These are phyloP conservation scores for Sporothrix dimorphospora DNA, from an alignment of 2,329 filamentous ascomycete genomes.

Conservation along the genomic window DNA sequence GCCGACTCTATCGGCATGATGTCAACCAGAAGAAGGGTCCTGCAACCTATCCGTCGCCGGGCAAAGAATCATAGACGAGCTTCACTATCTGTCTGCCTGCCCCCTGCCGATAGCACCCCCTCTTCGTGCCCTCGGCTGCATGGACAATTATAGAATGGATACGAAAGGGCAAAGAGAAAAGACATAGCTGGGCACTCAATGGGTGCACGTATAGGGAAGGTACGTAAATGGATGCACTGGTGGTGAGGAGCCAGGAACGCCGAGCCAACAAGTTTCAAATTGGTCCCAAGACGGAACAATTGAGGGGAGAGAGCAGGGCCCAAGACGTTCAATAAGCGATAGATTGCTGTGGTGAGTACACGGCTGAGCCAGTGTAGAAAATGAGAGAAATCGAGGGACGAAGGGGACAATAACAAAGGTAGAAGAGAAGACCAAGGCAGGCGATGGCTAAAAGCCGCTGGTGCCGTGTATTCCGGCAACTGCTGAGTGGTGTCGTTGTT, in stretches of 20 bases:
- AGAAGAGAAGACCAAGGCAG: background rate
- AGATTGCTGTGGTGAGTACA: constrained; percentile 23
- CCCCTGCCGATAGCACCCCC: background rate
- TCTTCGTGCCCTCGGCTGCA: background rate
- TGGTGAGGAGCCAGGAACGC: background rate
- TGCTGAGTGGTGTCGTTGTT: background rate
- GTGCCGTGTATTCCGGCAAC: background rate
- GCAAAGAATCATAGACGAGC: background rate
- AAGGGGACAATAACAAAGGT: background rate
- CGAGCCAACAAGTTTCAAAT: constrained; percentile 9
- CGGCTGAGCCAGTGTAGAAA: background rate
- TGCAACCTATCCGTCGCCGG: constrained; percentile 4
- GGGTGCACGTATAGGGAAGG: background rate
- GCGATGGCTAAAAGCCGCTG: background rate
- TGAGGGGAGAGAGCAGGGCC: background rate
- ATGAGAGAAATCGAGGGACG: background rate
- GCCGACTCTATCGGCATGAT: constrained; percentile 8
- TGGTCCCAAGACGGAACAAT: constrained; percentile 25
- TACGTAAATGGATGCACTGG: background rate
- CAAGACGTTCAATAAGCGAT: constrained; percentile 21
- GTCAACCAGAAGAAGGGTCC: constrained; percentile 9
- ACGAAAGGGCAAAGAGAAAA: background rate
- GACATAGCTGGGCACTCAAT: background rate
- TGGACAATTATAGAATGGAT: background rate
- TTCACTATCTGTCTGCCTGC: background rate